Base-by-base conservation (phyloP, 768 basidiomycete species). In the Macrocybe gigantea region DNA sequence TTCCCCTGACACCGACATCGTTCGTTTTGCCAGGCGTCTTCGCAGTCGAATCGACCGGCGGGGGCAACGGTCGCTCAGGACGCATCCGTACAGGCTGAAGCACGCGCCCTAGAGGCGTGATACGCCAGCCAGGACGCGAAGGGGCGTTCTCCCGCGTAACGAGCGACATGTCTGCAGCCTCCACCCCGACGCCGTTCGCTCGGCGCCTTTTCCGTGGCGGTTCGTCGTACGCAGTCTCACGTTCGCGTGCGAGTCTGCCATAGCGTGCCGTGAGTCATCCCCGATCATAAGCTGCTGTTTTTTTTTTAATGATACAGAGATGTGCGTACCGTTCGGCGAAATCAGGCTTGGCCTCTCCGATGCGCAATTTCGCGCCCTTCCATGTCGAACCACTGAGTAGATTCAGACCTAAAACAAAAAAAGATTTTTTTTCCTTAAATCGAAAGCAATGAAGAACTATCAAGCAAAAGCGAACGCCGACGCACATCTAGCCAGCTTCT, bases 331-430 rank as follows among this genome's bases (percentile, higher is more conserved):
- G 73, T 58, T 83, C 80, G 2, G 62, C 63, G 56, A 73, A 91
- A 60, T 90, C 82, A 1, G 83, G 83, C 52, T 80, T 85, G n/a
- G 90, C 89, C 54, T 91, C 88, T 7, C 88, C 88, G 33, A 93
- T 77, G 12, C 88, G 77, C 32, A 93, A 66, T 54, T 86, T 91
- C 14, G 88, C 69, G n/a, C 91, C 91, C 66, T 90, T 92, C 87
- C 88, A 93, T 1, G 79, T 87, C 5, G 85, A 80, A 33, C 91
- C 90, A 51, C 84, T 90, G 29, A 93, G 73, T 2, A 80, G 62
- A 59, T 80, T 90, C 62, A 88, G 70, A 63, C 88, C 88, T 90
- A 38, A 5, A 31, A 32, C 11, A 13, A 44, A 45, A 22, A 43
- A 33, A 38, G n/a, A n/a, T n/a, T n/a, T n/a, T 49, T 12, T 35